Conservation (phyloP, 768 basidiomycete species). For the Hemileccinum rubropunctum region DNA sequence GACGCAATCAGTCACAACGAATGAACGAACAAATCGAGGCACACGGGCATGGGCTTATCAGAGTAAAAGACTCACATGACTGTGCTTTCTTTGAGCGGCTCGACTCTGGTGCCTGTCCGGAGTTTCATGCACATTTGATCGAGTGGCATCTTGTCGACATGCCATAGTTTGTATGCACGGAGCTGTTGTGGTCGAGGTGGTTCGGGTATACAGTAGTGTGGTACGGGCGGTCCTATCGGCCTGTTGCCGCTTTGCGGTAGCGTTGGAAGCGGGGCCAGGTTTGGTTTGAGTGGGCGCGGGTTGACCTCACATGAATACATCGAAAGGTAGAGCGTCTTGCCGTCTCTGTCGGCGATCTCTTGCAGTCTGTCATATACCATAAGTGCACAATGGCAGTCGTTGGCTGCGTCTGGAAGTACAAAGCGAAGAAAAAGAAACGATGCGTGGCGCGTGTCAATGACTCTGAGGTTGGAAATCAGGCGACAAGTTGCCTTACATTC, state of each 20-base stretch:
- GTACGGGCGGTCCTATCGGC: slow-evolving; percentile 4
- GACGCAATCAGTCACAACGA: not conserved
- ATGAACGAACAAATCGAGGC: not conserved
- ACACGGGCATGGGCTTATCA: not conserved
- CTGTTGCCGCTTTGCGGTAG: not conserved
- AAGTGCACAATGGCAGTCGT: slow-evolving; percentile 48
- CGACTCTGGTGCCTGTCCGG: slow-evolving; percentile 26
- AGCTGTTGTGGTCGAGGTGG: slow-evolving; percentile 37
- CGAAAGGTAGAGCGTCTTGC: slow-evolving; percentile 15
- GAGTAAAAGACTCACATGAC: slow-evolving; percentile 39
- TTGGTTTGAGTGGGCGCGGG: slow-evolving; percentile 5
- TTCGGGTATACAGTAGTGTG: slow-evolving; percentile 25
- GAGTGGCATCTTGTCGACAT: slow-evolving; percentile 32
- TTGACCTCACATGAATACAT: slow-evolving; percentile 30
- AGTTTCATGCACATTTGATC: slow-evolving; percentile 39
- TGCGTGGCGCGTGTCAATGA: not conserved
- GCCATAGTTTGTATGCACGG: slow-evolving; percentile 48
- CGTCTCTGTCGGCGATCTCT: slow-evolving; percentile 26
- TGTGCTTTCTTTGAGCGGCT: slow-evolving; percentile 44
- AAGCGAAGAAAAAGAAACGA: not conserved
- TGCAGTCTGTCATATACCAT: slow-evolving; percentile 41
- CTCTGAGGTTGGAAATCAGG: not conserved
- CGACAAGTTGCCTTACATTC: slow-evolving; percentile 30
- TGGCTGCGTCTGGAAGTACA: slow-evolving; percentile 43
- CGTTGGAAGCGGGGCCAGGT: not conserved